A percentile compares a stretch with the other conserved stretches of the same genome.
These are phyloP conservation scores for Monilinia fructicola DNA, from an alignment of 2,329 filamentous ascomycete species.

Conservation along the genomic window DNA sequence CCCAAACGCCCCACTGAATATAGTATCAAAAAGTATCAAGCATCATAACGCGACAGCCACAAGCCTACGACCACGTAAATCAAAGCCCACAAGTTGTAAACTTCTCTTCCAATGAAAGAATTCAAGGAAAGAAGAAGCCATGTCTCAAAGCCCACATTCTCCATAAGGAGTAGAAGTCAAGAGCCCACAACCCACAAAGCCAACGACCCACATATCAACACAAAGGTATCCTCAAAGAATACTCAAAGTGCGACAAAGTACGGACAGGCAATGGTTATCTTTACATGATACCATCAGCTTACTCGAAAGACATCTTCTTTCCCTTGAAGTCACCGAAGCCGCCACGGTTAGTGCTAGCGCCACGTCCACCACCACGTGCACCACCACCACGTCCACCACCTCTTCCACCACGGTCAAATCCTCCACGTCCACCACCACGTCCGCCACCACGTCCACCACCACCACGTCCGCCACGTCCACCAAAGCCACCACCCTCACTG, in stretches of 20 bases:
- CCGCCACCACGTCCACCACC: conserved; percentile 42
- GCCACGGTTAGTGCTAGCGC: conserved; percentile 50
- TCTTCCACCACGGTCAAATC: conserved; percentile 43
- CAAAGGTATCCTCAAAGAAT: conserved; percentile 26
- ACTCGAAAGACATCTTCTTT: conserved; percentile 49
- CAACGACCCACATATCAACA: conserved; percentile 40
- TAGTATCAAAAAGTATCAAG: conserved; percentile 36
- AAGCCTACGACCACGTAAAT: conserved; percentile 41
- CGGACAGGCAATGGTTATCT: conserved; percentile 31
- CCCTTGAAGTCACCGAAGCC: conserved; percentile 61
- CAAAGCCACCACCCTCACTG: conserved; percentile 47
- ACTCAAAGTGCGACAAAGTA: conserved; percentile 36
- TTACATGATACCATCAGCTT: conserved; percentile 29
- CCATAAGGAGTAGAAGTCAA: conserved; percentile 41
- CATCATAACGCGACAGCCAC: conserved; percentile 35
- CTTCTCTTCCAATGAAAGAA: conserved; percentile 8
- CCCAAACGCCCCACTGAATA: conserved; percentile 35
- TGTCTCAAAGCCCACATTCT: conserved; percentile 43
- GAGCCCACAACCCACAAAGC: conserved; percentile 44
- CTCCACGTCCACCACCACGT: conserved; percentile 39
- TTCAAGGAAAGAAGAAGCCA: conserved; percentile 27
- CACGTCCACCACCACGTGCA: conserved; percentile 44
- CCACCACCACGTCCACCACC: conserved; percentile 46
- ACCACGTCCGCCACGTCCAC: conserved; percentile 47
- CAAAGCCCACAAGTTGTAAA: conserved; percentile 40